phyloP scores from a whole-genome alignment of 2,329 filamentous ascomycete genomes.

The Monosporascus sp. region DNA sequence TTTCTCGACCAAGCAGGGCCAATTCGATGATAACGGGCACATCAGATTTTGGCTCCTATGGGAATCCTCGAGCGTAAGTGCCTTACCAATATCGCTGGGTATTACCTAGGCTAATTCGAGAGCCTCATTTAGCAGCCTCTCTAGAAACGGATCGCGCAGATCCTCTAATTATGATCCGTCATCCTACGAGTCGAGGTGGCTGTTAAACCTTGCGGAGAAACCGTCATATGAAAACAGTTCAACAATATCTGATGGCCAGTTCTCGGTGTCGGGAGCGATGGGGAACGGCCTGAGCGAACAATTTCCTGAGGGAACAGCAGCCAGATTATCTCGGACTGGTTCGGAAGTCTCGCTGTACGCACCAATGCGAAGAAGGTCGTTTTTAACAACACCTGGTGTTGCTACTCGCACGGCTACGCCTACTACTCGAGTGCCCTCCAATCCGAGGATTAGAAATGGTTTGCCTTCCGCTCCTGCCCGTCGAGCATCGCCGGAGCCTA shows the following conservation, averaged over 20 bases:
- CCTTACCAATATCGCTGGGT: not conserved
- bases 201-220: constrained; percentile 35
- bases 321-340: constrained; percentile 32
- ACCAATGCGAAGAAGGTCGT: constrained; percentile 26
- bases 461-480: constrained; percentile 17
- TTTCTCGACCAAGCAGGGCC: constrained; percentile 20
- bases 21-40: constrained; percentile 25
- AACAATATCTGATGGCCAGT: constrained; percentile 29
- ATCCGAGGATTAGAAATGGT: constrained; percentile 13
- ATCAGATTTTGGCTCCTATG: constrained; percentile 4
- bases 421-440: constrained; percentile 5
- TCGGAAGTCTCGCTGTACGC: constrained; percentile 36
- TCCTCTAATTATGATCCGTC: constrained; percentile 39
- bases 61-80: constrained; percentile 10
- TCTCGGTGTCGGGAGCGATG: constrained; percentile 28
- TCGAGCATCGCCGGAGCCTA: constrained; percentile 16
- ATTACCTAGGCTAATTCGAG: not conserved
- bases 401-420: constrained; percentile 20
- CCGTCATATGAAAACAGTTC: constrained; percentile 27
- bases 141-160: constrained; percentile 27
- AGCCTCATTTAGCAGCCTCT: constrained; percentile 22
- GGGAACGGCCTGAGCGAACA: constrained; percentile 32
- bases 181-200: constrained; percentile 41
- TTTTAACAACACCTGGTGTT: constrained; percentile 24
- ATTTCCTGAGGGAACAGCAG: constrained; percentile 15